Evolutionary conservation across 1,284 basidiomycete genomes (phyloP).

Genomic region (Binderoboletus segoi): DNA sequence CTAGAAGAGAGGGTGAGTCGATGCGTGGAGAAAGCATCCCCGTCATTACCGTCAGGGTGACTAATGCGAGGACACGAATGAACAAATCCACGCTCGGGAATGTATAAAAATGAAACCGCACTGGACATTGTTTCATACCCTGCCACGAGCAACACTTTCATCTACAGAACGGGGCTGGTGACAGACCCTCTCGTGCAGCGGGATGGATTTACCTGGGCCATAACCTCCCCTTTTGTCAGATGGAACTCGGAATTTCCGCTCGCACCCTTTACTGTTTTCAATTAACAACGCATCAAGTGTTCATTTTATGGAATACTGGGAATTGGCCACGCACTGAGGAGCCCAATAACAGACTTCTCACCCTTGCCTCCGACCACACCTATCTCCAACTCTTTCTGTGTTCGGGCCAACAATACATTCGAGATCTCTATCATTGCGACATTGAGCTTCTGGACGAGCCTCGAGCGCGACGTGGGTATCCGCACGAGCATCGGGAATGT

Average conservation of each 20-base stretch:
- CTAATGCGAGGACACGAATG: no score
- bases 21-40: no score
- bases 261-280: no score
- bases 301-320: not conserved
- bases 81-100: no score
- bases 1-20: no score
- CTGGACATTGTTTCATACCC: not conserved
- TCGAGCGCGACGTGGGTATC: conserved; percentile 28
- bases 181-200: not conserved
- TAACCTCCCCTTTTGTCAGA: not conserved
- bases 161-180: not conserved
- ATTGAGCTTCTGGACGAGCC: conserved; percentile 40
- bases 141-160: not conserved
- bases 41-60: no score
- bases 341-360: conserved; percentile 51
- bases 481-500: conserved; percentile 47
- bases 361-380: conserved; percentile 31
- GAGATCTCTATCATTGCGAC: conserved; percentile 47
- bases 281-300: conserved; percentile 38
- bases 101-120: not conserved
- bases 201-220: not conserved
- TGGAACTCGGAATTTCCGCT: no score
- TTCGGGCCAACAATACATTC: conserved; percentile 46
- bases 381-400: conserved; percentile 43
- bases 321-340: conserved; percentile 11